A percentile compares a stretch with the other conserved stretches of the same genome.
phyloP scores from a whole-genome alignment of 805 yeast species.

The Spathaspora passalidarum region DNA sequence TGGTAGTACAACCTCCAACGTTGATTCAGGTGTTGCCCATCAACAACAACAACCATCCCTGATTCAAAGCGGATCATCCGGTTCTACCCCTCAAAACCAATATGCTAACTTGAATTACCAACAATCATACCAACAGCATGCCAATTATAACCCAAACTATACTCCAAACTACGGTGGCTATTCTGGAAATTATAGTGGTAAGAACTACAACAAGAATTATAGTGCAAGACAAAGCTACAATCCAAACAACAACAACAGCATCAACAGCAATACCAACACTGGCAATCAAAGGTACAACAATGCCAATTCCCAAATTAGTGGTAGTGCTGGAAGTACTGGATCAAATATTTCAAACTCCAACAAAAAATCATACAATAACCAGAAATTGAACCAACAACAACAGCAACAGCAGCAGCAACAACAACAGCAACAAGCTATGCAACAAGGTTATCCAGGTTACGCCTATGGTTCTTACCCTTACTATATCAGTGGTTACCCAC shows the following conservation, averaged over 20 bases:
- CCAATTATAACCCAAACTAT: not conserved
- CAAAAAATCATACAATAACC: conserved; percentile 12
- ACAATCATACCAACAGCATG: conserved; percentile 4
- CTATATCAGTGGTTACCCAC: conserved; percentile 23
- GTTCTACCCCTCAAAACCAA: conserved; percentile 8
- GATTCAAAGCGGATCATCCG: conserved; percentile 3
- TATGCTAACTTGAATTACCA: conserved; percentile 11
- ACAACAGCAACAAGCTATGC: conserved; percentile 2
- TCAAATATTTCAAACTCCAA: conserved; percentile 3
- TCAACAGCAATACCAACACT: conserved; percentile 4
- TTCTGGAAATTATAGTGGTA: conserved; percentile 5
- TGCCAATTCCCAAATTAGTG: conserved; percentile 2
- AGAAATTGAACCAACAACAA: conserved; percentile 12
- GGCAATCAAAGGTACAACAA: not conserved
- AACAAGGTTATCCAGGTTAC: conserved; percentile 3
- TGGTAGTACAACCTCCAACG: too few species aligned
- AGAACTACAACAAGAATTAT: conserved; percentile 3
- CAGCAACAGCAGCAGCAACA: conserved; percentile 8
- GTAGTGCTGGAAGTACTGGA: conserved; percentile 5
- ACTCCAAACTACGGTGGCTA: conserved; percentile 3
- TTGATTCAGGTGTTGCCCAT: not conserved
- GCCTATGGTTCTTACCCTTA: conserved; percentile 12
- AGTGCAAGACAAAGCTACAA: conserved; percentile 7
- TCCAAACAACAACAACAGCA: conserved; percentile 2
- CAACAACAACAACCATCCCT: conserved; percentile 7